Conservation (phyloP, 2,329 filamentous ascomycete species). For the Diaporthe velutina region DNA sequence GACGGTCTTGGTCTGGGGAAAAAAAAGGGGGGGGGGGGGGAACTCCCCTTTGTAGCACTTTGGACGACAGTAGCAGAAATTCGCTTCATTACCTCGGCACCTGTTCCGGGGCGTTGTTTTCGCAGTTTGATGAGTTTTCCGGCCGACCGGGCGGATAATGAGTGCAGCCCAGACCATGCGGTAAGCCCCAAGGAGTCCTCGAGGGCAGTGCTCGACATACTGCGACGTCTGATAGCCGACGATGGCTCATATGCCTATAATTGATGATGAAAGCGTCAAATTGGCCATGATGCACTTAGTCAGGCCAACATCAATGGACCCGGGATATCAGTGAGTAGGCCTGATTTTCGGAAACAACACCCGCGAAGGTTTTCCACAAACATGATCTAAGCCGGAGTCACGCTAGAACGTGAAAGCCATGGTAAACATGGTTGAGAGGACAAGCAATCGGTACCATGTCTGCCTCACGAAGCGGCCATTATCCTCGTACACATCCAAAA, state of each 20-base stretch:
- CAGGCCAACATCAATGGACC: not conserved
- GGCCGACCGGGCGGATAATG: not conserved
- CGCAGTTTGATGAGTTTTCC: not conserved
- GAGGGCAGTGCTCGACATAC: not conserved
- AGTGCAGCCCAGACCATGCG: not conserved
- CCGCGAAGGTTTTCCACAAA: not conserved
- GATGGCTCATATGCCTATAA: not conserved
- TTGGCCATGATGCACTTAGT: not conserved
- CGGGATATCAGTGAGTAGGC: too few relatives aligned
- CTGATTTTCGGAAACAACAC: not conserved
- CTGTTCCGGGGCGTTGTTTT: not conserved
- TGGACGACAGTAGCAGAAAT: not conserved
- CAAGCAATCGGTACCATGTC: not conserved
- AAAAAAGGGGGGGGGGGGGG: too few relatives aligned
- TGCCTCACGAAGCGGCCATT: not conserved
- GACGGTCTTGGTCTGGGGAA: not conserved
- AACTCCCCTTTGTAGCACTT: not conserved
- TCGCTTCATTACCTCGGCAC: not conserved
- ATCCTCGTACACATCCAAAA: not conserved
- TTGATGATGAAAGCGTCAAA: not conserved
- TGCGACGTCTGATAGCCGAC: too few relatives aligned
- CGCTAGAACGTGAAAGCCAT: not conserved
- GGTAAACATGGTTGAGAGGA: not conserved
- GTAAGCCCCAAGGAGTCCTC: not conserved
- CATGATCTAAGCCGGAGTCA: not conserved